A percentile compares a stretch with the other conserved stretches of the same genome.
Conservation (phyloP, 352 stramenopile genomes). For the Pythium apleroticum region DNA sequence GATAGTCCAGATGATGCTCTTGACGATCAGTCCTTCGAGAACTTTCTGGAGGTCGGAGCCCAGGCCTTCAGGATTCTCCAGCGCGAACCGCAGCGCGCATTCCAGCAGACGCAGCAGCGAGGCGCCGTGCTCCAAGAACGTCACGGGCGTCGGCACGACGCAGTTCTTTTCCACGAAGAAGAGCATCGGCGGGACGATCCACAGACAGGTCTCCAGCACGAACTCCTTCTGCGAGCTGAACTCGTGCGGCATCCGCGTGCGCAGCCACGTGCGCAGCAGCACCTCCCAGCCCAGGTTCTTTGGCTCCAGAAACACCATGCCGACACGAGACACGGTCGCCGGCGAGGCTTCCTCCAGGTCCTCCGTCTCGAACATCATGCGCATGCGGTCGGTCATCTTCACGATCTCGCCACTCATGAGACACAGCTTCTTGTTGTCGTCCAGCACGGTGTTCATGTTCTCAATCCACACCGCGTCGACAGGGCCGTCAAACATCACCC, state of each 20-base stretch:
- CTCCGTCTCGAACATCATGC: constrained; percentile 96
- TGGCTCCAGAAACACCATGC: constrained; percentile 93
- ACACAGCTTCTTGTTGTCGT: constrained; percentile 37
- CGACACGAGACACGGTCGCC: constrained; percentile 91
- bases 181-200: constrained; percentile 88
- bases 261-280: constrained; percentile 86
- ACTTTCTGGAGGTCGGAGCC: constrained; percentile 69
- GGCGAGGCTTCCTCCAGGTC: constrained; percentile 87
- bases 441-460: constrained; percentile 64
- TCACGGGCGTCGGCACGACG: constrained; percentile 81
- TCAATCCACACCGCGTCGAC: constrained; percentile 89
- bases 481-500: constrained; percentile 91
- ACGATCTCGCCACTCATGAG: constrained; percentile 91
- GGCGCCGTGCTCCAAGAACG: constrained; percentile 89
- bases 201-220: constrained; percentile 83
- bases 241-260: constrained; percentile 41
- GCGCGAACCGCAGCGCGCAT: constrained; percentile 50
- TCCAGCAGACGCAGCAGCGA: constrained; percentile 82
- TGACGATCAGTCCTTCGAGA: constrained; percentile 88
- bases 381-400: constrained; percentile 93
- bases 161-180: constrained; percentile 93
- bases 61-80: constrained; percentile 48
- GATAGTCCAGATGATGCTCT: constrained; percentile 90
- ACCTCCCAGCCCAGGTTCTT: constrained; percentile 91
- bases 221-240: constrained; percentile 41